Base-by-base conservation (phyloP, 2,329 filamentous ascomycete genomes). In the Dothideomycetidae sp. region DNA sequence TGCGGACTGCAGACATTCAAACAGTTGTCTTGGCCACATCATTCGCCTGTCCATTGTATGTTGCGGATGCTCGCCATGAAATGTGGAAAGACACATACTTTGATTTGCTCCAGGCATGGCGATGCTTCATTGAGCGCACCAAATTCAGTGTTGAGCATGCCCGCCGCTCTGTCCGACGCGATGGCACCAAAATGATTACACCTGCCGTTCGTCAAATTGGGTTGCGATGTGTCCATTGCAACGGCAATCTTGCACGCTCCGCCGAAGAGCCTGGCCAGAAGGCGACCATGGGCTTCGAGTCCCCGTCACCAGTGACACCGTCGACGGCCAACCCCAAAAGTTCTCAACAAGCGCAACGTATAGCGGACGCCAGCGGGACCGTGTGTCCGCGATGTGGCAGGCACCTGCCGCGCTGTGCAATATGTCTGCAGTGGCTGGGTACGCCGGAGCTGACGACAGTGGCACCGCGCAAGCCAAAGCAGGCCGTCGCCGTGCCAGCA, bases 121-220 rank as follows among this genome's bases (percentile, higher is more conserved):
- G 70, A 37, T 61, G 73, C 39, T 86, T 82, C 60, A 73, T 80
- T 44, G 71, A 81, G 46, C 74, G 81, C 32, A 79, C 80, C 38
- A 78, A 78, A 49, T 88, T 85, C 57, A 78, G 82, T 47, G 78
- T 81, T 42, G 76, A 81, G 53, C 80, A 81, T 50, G 82, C 78
- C 15, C 73, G 75, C 45, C 71, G 71, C 46, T 78, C 77, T 7
- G 59, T 63, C 46, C 73, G 76, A 40, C 71, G 72, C 37, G 69
- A 75, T 37, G 78, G 78, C 29, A 57, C 60, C 5, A 71, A 71
- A n/a, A 68, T 71, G 5, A 68, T 81, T 45, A 73, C 73, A 40
- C 70, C 76, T 1, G 69, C 77, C 1, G 73, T 72, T 2, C 66
- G 76, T 19, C 80, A 83, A 57, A 72, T 88, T 37, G 74, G 78